Base-by-base conservation (phyloP, 371 early-diverging fungal genomes). In the Mucor irregularis region DNA sequence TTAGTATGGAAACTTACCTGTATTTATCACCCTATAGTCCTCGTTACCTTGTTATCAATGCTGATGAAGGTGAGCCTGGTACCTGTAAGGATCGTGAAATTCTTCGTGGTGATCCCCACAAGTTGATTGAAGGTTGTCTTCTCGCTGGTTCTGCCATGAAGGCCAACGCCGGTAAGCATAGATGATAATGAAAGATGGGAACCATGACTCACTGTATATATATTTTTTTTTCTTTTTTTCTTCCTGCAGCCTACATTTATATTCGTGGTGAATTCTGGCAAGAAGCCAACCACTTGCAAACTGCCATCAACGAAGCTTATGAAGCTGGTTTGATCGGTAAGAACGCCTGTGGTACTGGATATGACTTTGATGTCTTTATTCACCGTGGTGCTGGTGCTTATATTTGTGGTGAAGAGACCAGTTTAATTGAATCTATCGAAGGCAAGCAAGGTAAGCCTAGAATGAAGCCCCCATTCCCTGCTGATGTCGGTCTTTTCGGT, bases 61-160 rank as follows among this genome's bases (percentile, higher is more conserved):
- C 97, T 56, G 97, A 98, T 73, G 98, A 98, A 74, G 98, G 98
- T 66, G 97, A 97, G 76, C 98, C 98, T 11, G 96, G 96, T 54
- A 98, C 98, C 49, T 98, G 98, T 88, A 97, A 97, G 80, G 98
- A 98, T 82, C 90, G 98, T 64, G 98, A 98, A 73, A 98, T 98
- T 65, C 84, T 98, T 84, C 90, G 98, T 62, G 90, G 93, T 66
- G 98, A 98, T 61, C 98, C 98, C 45, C 98, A 98, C 83, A 98
- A 97, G 81, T 85, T 97, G 47, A 78, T 98, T 51, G 98, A 98
- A 76, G 98, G 98, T 55, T 96, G 97, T 69, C 78, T 98, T 66
- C 59, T 98, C 29, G 98, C 97, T 50, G 98, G 98, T 50, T 86
- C 93, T 53, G 93, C 98, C 53, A 98, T 98, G 97, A 86, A 92